Conservation (phyloP, 2,329 filamentous ascomycete species). For the Alternaria ethzedia region DNA sequence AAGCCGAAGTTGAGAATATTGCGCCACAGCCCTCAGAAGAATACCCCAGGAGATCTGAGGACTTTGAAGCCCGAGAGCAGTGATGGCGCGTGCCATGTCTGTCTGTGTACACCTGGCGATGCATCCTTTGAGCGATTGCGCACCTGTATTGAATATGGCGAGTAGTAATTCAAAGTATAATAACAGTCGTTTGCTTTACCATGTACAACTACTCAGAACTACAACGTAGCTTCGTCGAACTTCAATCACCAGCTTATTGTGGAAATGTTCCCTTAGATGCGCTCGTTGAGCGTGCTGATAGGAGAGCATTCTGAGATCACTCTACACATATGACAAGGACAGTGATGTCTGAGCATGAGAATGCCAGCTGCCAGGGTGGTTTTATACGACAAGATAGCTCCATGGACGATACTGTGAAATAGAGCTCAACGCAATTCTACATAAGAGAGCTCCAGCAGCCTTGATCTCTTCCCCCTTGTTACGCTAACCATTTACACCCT, state of each 20-base stretch:
- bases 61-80: constrained; percentile 11
- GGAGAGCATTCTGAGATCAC: neutral
- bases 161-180: neutral
- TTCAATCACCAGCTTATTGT: neutral
- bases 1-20: constrained; percentile 87
- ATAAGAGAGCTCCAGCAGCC: neutral
- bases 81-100: neutral
- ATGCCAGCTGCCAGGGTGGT: neutral
- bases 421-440: neutral
- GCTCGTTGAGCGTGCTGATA: neutral
- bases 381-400: neutral
- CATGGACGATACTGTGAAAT: neutral
- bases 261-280: neutral
- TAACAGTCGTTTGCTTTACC: neutral
- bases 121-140: neutral
- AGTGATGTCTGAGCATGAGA: neutral
- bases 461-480: neutral
- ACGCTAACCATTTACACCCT: neutral
- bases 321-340: neutral
- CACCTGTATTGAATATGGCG: neutral
- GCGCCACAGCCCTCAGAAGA: constrained; percentile 51
- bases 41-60: constrained; percentile 24
- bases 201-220: neutral
- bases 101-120: neutral
- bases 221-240: neutral